Base-by-base conservation (phyloP, 2,329 filamentous ascomycete genomes). In the Daldinia sp. region DNA sequence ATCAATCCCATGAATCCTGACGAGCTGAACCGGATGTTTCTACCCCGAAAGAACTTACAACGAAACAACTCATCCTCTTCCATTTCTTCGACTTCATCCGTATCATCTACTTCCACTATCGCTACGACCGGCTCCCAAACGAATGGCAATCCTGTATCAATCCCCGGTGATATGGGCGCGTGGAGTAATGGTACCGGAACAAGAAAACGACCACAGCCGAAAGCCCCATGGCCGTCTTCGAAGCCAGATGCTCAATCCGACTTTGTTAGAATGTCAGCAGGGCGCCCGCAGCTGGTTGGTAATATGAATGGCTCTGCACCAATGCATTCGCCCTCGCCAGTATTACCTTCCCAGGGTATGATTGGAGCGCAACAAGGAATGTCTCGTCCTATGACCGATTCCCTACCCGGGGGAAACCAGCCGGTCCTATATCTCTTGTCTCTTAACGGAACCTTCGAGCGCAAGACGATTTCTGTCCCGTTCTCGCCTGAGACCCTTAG, bases 361-460 rank as follows among this genome's bases (percentile, higher is more conserved):
- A 79, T 80, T 62, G 76, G 78, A 39, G 67, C 77, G 13, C 84
- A 84, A 65, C 84, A 84, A 69, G 78, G 80, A 59, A 82, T 84
- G 78, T 72, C 91, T 63, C 92, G 94, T 70, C 90, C 93, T 71
- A 86, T 90, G 78, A 81, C 85, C 60, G 90, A 92, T 68, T 85
- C 88, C 67, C 76, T 85, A 68, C 79, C 90, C 83, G 80, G 86
- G 81, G 89, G 91, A 63, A 88, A 88, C 5, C 89, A 92, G 59
- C 93, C 94, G 0, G 90, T 98, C 23, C 87, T 98, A 46, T 93
- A 94, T 69, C 88, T 99, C 4, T 83, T 95, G 5, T 97, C 96
- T 0, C 89, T 98, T 76, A 99, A 99, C 77, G 93, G 93, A 65
- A 98, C 95, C 0, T 99, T 99, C 78, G 96, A 98, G 80, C 91